Percentiles rank a stretch among this genome's conserved stretches.
Evolutionary conservation across 2,329 filamentous ascomycete species (phyloP).

Genomic region (Corniculantispora saksenae): DNA sequence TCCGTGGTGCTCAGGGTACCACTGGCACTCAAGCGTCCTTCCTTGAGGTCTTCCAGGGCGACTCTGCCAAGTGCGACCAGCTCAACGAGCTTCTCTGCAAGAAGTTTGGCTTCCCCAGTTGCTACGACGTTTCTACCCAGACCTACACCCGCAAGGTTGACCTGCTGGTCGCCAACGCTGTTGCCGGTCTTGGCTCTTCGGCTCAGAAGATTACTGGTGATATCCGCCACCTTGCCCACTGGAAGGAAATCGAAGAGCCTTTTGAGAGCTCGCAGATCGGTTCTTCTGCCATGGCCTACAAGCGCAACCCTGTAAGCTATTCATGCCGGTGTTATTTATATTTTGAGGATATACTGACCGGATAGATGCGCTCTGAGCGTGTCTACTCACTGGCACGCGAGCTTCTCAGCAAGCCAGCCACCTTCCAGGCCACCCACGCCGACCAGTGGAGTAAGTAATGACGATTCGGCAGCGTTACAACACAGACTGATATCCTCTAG

Average conservation of each 20-base stretch:
- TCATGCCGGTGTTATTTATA: not conserved
- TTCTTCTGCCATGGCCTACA: constrained; percentile 49
- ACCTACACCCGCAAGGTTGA: constrained; percentile 77
- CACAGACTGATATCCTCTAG: constrained; percentile 41
- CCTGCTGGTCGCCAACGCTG: constrained; percentile 75
- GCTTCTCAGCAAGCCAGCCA: constrained; percentile 41
- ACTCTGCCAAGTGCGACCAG: constrained; percentile 50
- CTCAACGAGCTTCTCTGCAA: constrained; percentile 58
- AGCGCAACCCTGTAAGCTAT: constrained; percentile 39
- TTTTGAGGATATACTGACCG: constrained; percentile 31
- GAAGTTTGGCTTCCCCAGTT: constrained; percentile 54
- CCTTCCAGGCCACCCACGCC: constrained; percentile 34
- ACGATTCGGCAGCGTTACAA: constrained; percentile 19
- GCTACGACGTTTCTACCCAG: constrained; percentile 66
- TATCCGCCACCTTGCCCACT: constrained; percentile 70
- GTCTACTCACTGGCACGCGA: constrained; percentile 49
- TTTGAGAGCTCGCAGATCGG: constrained; percentile 81
- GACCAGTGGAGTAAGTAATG: constrained; percentile 30
- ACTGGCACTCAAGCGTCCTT: constrained; percentile 81
- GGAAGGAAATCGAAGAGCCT: constrained; percentile 85
- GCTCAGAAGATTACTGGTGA: constrained; percentile 70
- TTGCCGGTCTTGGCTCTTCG: constrained; percentile 77
- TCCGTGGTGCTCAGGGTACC: constrained; percentile 70
- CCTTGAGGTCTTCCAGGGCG: constrained; percentile 48
- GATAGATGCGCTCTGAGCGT: constrained; percentile 49